Percentiles rank a stretch among this genome's conserved stretches.
phyloP scores from a whole-genome alignment of 163 green algal species.

The Scenedesmus sp. region DNA sequence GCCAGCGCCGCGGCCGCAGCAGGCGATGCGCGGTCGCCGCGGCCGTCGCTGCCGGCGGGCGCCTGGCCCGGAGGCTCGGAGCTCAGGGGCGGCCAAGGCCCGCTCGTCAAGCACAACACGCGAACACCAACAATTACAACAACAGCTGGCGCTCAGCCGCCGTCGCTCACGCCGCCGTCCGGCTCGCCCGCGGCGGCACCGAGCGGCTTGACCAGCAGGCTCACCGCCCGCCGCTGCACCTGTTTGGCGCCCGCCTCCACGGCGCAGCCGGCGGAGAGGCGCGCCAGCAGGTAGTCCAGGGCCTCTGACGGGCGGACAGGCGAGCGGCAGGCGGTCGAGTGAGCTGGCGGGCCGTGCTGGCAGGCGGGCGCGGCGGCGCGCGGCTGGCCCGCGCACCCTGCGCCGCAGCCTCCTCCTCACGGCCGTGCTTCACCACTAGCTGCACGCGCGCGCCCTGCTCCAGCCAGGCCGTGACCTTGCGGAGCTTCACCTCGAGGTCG shows the following conservation, averaged over 20 bases:
- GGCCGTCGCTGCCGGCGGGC: no score
- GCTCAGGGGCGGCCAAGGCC: no score
- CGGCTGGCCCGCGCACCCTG: not conserved
- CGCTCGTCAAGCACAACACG: no score
- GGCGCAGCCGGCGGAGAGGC: not conserved
- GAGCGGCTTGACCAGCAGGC: slow-evolving; percentile 11
- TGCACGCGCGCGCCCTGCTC: slow-evolving; percentile 7
- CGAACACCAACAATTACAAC: no score
- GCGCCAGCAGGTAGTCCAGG: slow-evolving; percentile 12
- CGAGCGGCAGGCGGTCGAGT: not conserved
- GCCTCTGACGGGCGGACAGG: slow-evolving; percentile 25
- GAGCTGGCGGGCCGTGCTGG: not conserved
- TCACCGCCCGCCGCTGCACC: slow-evolving; percentile 1
- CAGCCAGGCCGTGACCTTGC: slow-evolving; percentile 3
- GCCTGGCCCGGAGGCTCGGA: no score
- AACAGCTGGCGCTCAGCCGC: no score
- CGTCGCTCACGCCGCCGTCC: no score
- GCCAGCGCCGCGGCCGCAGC: no score
- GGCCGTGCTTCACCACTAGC: slow-evolving; percentile 28
- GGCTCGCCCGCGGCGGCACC: no score
- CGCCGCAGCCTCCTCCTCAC: slow-evolving; percentile 20
- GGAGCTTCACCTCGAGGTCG: slow-evolving; percentile 31
- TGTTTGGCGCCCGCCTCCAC: slow-evolving; percentile 17
- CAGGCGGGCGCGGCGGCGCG: not conserved
- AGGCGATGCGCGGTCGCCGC: no score